A percentile compares a stretch with the other conserved stretches of the same genome.
Evolutionary conservation across 139 green algal species (phyloP).

Genomic region (Mychonastes homosphaera): DNA sequence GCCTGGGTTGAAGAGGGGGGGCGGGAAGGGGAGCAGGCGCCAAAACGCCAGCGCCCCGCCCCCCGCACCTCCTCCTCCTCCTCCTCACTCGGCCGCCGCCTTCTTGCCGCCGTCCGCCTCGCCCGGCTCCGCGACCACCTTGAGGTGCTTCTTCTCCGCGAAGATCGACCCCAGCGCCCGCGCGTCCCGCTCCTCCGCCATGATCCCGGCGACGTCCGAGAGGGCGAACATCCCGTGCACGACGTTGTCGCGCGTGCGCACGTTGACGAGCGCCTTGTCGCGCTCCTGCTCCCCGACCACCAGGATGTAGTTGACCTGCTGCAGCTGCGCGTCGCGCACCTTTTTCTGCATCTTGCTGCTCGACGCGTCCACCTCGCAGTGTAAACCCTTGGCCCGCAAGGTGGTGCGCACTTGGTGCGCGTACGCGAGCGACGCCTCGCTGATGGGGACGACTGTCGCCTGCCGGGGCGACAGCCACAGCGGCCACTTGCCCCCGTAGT

Average conservation of each 20-base stretch:
- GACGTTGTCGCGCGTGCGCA: conserved; percentile 88
- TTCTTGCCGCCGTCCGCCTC: too few species aligned
- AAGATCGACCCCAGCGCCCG: conserved; percentile 12
- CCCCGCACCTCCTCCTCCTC: too few species aligned
- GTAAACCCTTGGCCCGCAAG: not conserved
- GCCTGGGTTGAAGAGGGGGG: too few species aligned
- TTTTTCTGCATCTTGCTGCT: conserved; percentile 95
- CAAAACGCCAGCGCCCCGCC: too few species aligned
- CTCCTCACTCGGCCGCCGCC: too few species aligned
- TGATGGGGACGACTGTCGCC: conserved; percentile 96
- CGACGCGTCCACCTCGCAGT: not conserved
- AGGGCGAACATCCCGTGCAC: conserved; percentile 42
- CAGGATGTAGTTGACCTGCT: conserved; percentile 97
- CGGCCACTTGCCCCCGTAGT: conserved; percentile 96
- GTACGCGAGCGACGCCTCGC: conserved; percentile 63
- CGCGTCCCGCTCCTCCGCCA: conserved; percentile 13
- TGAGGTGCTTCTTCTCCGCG: not conserved
- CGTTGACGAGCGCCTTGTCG: conserved; percentile 67
- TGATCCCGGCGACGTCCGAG: conserved; percentile 3
- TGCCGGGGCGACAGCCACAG: conserved; percentile 93
- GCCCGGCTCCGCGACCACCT: too few species aligned
- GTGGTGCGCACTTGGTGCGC: conserved; percentile 41
- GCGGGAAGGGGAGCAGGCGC: too few species aligned
- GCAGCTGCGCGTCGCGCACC: conserved; percentile 82
- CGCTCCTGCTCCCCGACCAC: conserved; percentile 79